These are phyloP conservation scores for Corallochytrium limacisporum DNA, from an alignment of 78 protist genomes.

Conservation along the genomic window DNA sequence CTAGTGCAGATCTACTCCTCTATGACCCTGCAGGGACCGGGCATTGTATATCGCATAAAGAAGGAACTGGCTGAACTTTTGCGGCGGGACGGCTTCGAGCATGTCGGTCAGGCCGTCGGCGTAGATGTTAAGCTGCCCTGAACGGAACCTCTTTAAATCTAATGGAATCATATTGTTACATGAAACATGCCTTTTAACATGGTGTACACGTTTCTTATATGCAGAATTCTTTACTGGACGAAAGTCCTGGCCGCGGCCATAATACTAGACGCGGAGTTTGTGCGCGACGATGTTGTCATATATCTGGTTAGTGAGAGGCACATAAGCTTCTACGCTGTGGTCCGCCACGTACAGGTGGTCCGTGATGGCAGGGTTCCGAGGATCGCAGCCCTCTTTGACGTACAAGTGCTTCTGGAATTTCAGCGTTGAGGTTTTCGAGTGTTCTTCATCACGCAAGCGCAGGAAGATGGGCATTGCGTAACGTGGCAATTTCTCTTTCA, in stretches of 20 bases:
- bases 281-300: not conserved
- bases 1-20: slow-evolving; percentile 54
- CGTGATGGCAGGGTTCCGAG: not conserved
- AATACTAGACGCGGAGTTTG: not conserved
- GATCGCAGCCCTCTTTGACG: too few relatives aligned
- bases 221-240: too few relatives aligned
- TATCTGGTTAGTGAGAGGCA: not conserved
- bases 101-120: slow-evolving; percentile 12
- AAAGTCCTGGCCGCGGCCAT: too few relatives aligned
- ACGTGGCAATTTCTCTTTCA: too few relatives aligned
- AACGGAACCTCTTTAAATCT: not conserved
- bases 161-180: not conserved
- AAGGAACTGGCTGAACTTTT: slow-evolving; percentile 4
- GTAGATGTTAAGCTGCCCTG: not conserved
- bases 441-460: too few relatives aligned
- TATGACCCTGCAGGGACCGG: slow-evolving; percentile 28
- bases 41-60: not conserved
- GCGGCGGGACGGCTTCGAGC: not conserved
- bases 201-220: too few relatives aligned
- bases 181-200: too few relatives aligned
- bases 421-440: too few relatives aligned
- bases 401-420: too few relatives aligned
- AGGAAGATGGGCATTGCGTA: too few relatives aligned
- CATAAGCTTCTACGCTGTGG: not conserved
- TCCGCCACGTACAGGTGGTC: not conserved